Evolutionary conservation across 2,329 filamentous ascomycete genomes (phyloP).

Genomic region (Fonsecaea monophora): DNA sequence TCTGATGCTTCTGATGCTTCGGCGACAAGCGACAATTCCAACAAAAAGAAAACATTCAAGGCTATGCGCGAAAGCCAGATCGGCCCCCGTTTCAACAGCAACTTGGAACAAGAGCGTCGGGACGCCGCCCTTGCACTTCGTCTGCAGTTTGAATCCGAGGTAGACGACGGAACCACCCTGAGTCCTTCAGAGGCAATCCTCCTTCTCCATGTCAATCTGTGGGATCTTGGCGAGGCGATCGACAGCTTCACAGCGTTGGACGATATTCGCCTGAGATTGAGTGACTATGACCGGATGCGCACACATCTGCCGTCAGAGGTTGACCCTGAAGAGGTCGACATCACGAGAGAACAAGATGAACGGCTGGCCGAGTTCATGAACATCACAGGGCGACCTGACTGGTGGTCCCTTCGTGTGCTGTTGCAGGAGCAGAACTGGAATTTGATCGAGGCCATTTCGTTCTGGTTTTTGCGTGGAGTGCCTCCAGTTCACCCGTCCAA

Average conservation of each 20-base stretch:
- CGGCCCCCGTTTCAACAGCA: conserved; percentile 7
- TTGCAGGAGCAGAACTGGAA: conserved; percentile 24
- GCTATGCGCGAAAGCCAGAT: background rate
- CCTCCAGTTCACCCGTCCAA: background rate
- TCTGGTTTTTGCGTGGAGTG: conserved; percentile 15
- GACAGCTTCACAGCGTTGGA: conserved; percentile 4
- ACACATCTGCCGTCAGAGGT: conserved; percentile 7
- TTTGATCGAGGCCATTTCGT: conserved; percentile 22
- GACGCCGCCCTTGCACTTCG: conserved; percentile 17
- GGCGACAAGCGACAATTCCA: no score
- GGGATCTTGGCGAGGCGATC: conserved; percentile 16
- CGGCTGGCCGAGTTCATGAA: conserved; percentile 32
- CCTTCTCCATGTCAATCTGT: conserved; percentile 18
- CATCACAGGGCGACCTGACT: conserved; percentile 32
- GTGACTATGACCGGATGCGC: conserved; percentile 26
- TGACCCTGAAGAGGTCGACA: background rate
- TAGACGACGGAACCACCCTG: background rate
- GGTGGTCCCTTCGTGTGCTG: conserved; percentile 16
- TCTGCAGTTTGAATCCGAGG: background rate
- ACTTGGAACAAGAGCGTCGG: conserved; percentile 28
- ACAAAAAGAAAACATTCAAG: background rate
- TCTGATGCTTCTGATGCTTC: no score
- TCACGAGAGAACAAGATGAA: conserved; percentile 25
- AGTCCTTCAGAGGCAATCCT: conserved; percentile 27
- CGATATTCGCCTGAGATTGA: background rate